A percentile compares a stretch with the other conserved stretches of the same genome.
Conservation (phyloP, 2,329 filamentous ascomycete genomes). For the Leptographium wingfieldii region DNA sequence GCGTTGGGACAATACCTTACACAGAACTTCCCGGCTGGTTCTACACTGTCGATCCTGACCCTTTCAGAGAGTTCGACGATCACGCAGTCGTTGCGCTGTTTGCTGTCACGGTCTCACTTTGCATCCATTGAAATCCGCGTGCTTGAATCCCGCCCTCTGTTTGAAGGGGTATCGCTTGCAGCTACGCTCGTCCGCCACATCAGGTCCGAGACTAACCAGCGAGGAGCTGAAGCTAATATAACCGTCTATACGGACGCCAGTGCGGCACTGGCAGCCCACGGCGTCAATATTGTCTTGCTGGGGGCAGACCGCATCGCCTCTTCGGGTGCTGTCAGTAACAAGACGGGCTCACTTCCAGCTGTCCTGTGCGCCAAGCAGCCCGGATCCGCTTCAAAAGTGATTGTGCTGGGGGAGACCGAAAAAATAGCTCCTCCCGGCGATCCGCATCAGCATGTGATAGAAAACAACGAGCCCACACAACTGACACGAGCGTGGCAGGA, state of each 20-base stretch:
- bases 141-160: slow-evolving; percentile 54
- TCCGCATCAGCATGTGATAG: slow-evolving; percentile 29
- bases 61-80: slow-evolving; percentile 53
- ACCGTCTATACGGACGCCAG: slow-evolving; percentile 48
- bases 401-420: slow-evolving; percentile 46
- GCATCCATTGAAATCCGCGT: slow-evolving; percentile 39
- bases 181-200: slow-evolving; percentile 22
- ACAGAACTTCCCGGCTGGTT: slow-evolving; percentile 16
- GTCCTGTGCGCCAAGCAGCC: slow-evolving; percentile 35
- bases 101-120: slow-evolving; percentile 22
- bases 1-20: slow-evolving; percentile 24
- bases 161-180: slow-evolving; percentile 48
- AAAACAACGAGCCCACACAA: slow-evolving; percentile 40
- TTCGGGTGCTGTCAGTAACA: slow-evolving; percentile 50
- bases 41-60: slow-evolving; percentile 39
- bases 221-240: slow-evolving; percentile 23
- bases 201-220: slow-evolving; percentile 14
- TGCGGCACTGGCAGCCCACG: slow-evolving; percentile 36
- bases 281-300: slow-evolving; percentile 46
- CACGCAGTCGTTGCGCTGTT: slow-evolving; percentile 30
- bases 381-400: slow-evolving; percentile 24
- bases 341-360: slow-evolving; percentile 49
- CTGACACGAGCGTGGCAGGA: slow-evolving; percentile 34
- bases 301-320: slow-evolving; percentile 51
- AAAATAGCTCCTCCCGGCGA: slow-evolving; percentile 41